Evolutionary conservation across 345 rosid species (phyloP).

Genomic region (Corchorus olitorius): DNA sequence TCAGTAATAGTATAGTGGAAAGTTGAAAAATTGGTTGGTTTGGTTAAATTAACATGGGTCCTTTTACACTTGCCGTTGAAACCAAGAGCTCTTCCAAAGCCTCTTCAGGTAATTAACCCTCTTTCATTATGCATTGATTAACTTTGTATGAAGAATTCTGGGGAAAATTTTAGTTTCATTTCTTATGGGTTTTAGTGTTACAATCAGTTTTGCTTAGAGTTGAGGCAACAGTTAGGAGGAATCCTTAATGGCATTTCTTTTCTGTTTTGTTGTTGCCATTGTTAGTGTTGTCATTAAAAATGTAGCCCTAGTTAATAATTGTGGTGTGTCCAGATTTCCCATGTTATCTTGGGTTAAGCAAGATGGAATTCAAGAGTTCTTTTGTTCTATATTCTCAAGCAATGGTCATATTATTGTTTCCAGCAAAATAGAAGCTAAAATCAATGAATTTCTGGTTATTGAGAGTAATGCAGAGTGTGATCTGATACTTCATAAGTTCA

Average conservation of each 20-base stretch:
- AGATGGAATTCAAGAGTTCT: neutral
- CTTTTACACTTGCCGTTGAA: slow-evolving; percentile 16
- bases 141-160: neutral
- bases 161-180: neutral
- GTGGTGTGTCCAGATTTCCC: neutral
- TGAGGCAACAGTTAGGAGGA: neutral
- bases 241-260: neutral
- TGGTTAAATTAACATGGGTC: slow-evolving; percentile 21
- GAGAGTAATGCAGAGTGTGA: neutral
- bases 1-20: neutral
- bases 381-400: neutral
- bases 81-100: slow-evolving; percentile 11
- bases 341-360: neutral
- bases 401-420: neutral
- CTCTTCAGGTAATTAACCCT: slow-evolving; percentile 14
- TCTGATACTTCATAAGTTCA: neutral
- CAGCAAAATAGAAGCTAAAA: neutral
- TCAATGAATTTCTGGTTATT: neutral
- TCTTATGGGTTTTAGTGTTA: neutral
- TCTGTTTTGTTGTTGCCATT: neutral
- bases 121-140: neutral
- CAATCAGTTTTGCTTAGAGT: neutral
- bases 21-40: neutral
- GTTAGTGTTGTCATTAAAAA: neutral
- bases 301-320: neutral